Evolutionary conservation across 352 stramenopile genomes (phyloP).

Genomic region (Plasmopara muralis): DNA sequence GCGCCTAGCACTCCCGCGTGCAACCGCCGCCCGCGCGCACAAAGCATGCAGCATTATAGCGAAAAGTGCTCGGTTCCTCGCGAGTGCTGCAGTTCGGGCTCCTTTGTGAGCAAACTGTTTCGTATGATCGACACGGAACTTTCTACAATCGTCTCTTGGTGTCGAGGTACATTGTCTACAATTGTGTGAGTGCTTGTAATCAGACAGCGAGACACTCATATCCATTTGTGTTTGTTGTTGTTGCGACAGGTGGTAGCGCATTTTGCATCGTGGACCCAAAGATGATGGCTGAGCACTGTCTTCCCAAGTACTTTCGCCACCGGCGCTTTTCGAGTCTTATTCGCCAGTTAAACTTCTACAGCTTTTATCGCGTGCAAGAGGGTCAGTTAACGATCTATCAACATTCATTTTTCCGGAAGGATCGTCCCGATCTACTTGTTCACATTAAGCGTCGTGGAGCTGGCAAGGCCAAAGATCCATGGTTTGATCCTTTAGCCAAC

Average conservation of each 20-base stretch:
- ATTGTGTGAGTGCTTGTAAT: not conserved
- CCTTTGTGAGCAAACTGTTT: slow-evolving; percentile 82
- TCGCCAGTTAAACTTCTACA: slow-evolving; percentile 90
- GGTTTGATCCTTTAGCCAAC: slow-evolving; percentile 64
- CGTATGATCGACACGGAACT: slow-evolving; percentile 82
- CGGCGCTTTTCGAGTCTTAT: slow-evolving; percentile 85
- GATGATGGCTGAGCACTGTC: slow-evolving; percentile 80
- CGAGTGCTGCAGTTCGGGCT: slow-evolving; percentile 61
- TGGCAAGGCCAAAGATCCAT: slow-evolving; percentile 80
- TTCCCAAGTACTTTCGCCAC: slow-evolving; percentile 89
- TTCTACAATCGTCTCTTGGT: slow-evolving; percentile 77
- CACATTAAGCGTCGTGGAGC: slow-evolving; percentile 81
- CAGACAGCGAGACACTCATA: not conserved
- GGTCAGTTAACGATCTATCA: slow-evolving; percentile 83
- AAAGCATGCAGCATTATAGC: slow-evolving; percentile 48
- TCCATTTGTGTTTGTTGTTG: slow-evolving; percentile 1
- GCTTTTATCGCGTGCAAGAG: slow-evolving; percentile 87
- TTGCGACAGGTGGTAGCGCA: slow-evolving; percentile 61
- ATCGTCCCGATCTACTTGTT: slow-evolving; percentile 65
- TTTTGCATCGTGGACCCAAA: slow-evolving; percentile 89
- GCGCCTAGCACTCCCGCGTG: slow-evolving; percentile 1
- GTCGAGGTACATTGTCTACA: slow-evolving; percentile 30
- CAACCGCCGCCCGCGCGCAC: slow-evolving; percentile 36
- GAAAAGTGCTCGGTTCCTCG: slow-evolving; percentile 22
- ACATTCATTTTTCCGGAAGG: slow-evolving; percentile 81